Conservation (phyloP, 768 basidiomycete genomes). For the Hydnomerulius pinastri region DNA sequence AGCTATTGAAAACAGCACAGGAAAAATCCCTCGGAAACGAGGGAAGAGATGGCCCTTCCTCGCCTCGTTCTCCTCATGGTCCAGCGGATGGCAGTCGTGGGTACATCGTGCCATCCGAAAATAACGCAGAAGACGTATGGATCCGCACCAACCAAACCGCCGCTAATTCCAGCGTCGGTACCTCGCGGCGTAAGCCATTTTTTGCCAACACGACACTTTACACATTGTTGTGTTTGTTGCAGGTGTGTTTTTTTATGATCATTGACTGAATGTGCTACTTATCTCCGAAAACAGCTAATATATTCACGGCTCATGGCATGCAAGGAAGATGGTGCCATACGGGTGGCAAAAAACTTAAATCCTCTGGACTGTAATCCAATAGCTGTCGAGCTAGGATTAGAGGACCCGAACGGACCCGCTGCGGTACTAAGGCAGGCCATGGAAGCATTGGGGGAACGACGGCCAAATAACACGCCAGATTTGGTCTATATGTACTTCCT, state of each 20-base stretch:
- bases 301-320: constrained; percentile 86
- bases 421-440: constrained; percentile 66
- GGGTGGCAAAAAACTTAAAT: constrained; percentile 67
- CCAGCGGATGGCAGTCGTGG: constrained; percentile 3
- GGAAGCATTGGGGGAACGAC: constrained; percentile 56
- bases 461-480: constrained; percentile 50
- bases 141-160: constrained; percentile 42
- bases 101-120: neutral
- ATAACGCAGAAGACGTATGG: constrained; percentile 53
- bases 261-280: constrained; percentile 5
- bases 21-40: constrained; percentile 48
- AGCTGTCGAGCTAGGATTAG: constrained; percentile 80
- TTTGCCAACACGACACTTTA: constrained; percentile 95
- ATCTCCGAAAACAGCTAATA: constrained; percentile 60
- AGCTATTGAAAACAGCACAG: constrained; percentile 74
- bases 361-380: constrained; percentile 75
- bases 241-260: constrained; percentile 48
- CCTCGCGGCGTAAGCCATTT: constrained; percentile 56
- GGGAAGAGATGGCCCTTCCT: constrained; percentile 29
- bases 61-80: constrained; percentile 7
- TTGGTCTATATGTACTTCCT: constrained; percentile 88
- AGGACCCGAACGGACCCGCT: constrained; percentile 78
- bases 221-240: constrained; percentile 81
- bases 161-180: constrained; percentile 28
- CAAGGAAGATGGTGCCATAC: constrained; percentile 75